Evolutionary conservation across 2,329 filamentous ascomycete genomes (phyloP), one percentile per base, ranked within the genome.

Genomic region (Curvularia sp.): DNA sequence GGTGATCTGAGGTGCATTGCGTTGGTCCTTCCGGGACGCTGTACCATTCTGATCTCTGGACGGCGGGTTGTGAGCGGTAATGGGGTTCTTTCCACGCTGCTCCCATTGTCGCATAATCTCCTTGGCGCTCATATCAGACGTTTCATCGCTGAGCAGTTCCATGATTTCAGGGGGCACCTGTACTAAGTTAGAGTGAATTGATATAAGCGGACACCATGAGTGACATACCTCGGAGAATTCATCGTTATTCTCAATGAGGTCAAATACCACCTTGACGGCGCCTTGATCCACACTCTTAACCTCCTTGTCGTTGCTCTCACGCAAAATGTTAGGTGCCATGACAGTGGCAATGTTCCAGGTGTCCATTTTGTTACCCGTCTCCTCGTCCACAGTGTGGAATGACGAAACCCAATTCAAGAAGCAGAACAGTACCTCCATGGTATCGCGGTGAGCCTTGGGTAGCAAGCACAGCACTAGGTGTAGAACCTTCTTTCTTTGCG

Each of bases 321-420:
- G 93, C 12, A 97, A 84, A 61, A 99, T 92, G 71, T 99, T 99
- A 0, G 95, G 95, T 5, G 94, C 93, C 77, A 99, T 97, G 63
- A 99, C 95, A 3, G 96, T 98, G 3, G 95, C 92, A 63, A 99
- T 85, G 73, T 99, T 99, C 81, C 96, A 93, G 52, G 96, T 91
- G 75, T 99, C 95, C 95, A 99, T 99, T 83, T 98, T 97, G 68
- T 94, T 97, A 25, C 95, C 95, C 21, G 90, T 91, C 75, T 99
- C 95, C 72, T 99, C 95, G 69, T 99, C 95, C 13, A 99, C 89
- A 73, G 97, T 93, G 62, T 96, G 94, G 81, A 99, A 99, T 1
- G 93, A 97, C 4, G 93, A 93, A 5, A 93, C 92, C 94, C 95
- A 99, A 72, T 97, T 97, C 46, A 99, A 84, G 83, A 99, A 99